Percentiles rank a stretch among this genome's conserved stretches.
phyloP scores from a whole-genome alignment of 148 eudicot species.

The Nyssa sinensis region DNA sequence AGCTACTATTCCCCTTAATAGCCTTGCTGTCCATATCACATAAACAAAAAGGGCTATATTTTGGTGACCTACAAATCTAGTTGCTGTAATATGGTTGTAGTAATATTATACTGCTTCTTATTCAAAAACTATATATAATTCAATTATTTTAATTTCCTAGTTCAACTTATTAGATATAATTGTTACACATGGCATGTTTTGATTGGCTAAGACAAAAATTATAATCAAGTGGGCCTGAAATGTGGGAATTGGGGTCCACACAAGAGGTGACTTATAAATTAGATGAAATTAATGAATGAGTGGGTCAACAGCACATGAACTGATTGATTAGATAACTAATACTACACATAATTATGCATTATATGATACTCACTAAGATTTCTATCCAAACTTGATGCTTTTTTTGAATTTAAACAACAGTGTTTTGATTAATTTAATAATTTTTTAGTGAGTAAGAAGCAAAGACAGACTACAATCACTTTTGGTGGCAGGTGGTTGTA shows the following conservation, averaged over 20 bases:
- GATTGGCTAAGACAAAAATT: too few species aligned
- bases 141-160: too few species aligned
- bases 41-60: too few species aligned
- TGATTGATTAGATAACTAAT: slow-evolving; percentile 18
- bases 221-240: slow-evolving; percentile 7
- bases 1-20: too few species aligned
- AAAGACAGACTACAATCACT: slow-evolving; percentile 3
- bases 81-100: too few species aligned
- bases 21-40: too few species aligned
- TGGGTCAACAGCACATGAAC: slow-evolving; percentile 25
- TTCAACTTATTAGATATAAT: not conserved
- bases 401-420: not conserved
- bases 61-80: too few species aligned
- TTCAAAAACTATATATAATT: too few species aligned
- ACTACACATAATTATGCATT: not conserved
- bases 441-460: slow-evolving; percentile 12
- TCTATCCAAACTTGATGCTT: slow-evolving; percentile 1
- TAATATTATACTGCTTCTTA: too few species aligned
- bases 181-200: not conserved
- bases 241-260: not conserved
- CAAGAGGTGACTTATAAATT: slow-evolving; percentile 1
- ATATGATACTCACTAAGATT: too few species aligned
- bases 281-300: slow-evolving; percentile 6
- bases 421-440: not conserved
- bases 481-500: too few species aligned